Conservation (phyloP, 257 asterid species). For the Solanum gracilifrons region DNA sequence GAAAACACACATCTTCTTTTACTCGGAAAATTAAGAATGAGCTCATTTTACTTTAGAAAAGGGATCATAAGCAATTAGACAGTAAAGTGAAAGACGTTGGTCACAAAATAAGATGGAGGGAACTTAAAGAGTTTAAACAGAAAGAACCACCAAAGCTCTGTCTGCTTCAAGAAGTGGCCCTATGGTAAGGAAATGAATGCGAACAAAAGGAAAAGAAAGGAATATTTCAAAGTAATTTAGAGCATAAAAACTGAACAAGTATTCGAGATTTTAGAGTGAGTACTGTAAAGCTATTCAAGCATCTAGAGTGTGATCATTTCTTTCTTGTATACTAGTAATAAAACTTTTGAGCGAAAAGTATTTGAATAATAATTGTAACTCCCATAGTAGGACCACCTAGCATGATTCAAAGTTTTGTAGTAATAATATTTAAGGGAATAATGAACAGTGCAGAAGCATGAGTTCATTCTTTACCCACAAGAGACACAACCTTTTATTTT, state of each 20-base stretch:
- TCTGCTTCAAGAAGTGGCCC: background rate
- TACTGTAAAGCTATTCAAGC: background rate
- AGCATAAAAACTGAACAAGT: background rate
- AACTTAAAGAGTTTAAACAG: background rate
- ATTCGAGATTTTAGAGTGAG: background rate
- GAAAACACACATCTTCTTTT: background rate
- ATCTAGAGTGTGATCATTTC: background rate
- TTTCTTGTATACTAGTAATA: background rate
- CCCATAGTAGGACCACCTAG: background rate
- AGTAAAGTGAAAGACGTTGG: background rate
- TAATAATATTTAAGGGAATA: background rate
- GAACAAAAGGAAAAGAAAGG: background rate
- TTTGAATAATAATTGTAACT: background rate
- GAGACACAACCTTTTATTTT: constrained; percentile 12
- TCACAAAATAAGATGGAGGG: background rate
- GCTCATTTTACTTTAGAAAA: background rate
- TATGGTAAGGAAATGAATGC: background rate
- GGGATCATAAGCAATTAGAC: background rate
- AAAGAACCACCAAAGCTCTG: background rate
- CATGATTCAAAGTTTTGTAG: background rate
- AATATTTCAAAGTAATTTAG: background rate
- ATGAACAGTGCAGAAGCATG: background rate
- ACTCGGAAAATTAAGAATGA: background rate
- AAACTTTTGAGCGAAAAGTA: background rate
- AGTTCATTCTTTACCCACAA: background rate